Conservation (phyloP, 352 stramenopile species). For the Halophytophthora polymorphica region DNA sequence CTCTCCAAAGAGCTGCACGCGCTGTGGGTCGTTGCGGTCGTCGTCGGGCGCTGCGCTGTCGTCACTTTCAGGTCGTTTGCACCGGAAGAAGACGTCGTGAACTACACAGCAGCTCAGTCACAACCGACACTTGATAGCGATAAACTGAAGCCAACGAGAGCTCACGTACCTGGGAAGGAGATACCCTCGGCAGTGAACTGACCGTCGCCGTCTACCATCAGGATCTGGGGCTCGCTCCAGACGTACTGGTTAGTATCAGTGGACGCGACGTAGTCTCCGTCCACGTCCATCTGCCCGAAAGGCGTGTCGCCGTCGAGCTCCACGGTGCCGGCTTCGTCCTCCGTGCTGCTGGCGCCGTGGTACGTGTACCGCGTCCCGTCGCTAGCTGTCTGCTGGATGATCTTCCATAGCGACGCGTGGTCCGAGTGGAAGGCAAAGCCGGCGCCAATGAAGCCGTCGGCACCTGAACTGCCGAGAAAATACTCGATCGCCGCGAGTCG, state of each 20-base stretch:
- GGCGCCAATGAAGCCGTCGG: slow-evolving; percentile 55
- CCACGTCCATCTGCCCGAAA: neutral
- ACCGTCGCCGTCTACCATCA: slow-evolving; percentile 29
- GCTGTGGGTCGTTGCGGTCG: neutral
- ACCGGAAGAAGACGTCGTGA: slow-evolving; percentile 37
- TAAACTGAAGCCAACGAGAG: neutral
- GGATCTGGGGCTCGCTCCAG: slow-evolving; percentile 55
- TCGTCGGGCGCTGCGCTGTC: neutral
- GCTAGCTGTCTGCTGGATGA: slow-evolving; percentile 11
- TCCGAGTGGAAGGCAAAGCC: slow-evolving; percentile 34
- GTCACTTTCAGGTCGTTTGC: slow-evolving; percentile 2
- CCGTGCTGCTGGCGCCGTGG: slow-evolving; percentile 3
- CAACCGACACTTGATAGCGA: slow-evolving; percentile 1
- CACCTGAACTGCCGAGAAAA: slow-evolving; percentile 44
- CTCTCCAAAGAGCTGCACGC: slow-evolving; percentile 41
- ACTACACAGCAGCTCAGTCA: slow-evolving; percentile 19
- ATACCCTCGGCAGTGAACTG: slow-evolving; percentile 38
- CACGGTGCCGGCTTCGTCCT: neutral
- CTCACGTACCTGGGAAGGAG: slow-evolving; percentile 44
- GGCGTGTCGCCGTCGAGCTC: slow-evolving; percentile 6
- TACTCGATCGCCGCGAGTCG: slow-evolving; percentile 41
- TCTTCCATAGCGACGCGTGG: slow-evolving; percentile 40
- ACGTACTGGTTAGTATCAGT: slow-evolving; percentile 15
- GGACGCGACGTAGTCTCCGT: slow-evolving; percentile 6
- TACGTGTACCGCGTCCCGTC: slow-evolving; percentile 23